phyloP scores from a whole-genome alignment of 257 asterid genomes.

The Leonotis leonurus region DNA sequence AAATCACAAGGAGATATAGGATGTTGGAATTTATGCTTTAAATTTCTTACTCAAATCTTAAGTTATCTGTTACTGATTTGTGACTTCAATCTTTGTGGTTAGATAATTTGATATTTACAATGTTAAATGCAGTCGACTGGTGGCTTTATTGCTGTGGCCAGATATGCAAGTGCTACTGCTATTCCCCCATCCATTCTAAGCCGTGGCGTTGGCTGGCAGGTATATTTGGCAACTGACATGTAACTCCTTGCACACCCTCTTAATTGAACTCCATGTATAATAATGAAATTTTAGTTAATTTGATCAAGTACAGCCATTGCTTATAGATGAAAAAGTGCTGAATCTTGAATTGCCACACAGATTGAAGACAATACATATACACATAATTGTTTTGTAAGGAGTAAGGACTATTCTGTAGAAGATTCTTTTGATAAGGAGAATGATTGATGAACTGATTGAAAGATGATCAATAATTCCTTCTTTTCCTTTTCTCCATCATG shows the following conservation, averaged over 20 bases:
- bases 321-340: background rate
- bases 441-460: no score
- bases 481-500: no score
- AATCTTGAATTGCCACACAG: background rate
- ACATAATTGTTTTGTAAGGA: no score
- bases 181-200: conserved; percentile 73
- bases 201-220: conserved; percentile 99
- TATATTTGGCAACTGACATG: conserved; percentile 23
- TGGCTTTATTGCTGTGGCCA: conserved; percentile 52
- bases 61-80: background rate
- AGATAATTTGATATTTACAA: background rate
- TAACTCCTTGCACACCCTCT: background rate
- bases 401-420: no score
- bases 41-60: background rate
- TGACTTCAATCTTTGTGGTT: background rate
- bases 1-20: background rate
- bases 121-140: conserved; percentile 55
- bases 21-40: background rate
- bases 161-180: conserved; percentile 58
- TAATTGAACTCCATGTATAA: background rate
- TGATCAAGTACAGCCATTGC: no score
- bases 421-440: no score
- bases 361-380: no score
- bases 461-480: no score
- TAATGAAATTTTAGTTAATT: background rate